phyloP scores from a whole-genome alignment of 805 yeast species.

The Priceomyces castillae region DNA sequence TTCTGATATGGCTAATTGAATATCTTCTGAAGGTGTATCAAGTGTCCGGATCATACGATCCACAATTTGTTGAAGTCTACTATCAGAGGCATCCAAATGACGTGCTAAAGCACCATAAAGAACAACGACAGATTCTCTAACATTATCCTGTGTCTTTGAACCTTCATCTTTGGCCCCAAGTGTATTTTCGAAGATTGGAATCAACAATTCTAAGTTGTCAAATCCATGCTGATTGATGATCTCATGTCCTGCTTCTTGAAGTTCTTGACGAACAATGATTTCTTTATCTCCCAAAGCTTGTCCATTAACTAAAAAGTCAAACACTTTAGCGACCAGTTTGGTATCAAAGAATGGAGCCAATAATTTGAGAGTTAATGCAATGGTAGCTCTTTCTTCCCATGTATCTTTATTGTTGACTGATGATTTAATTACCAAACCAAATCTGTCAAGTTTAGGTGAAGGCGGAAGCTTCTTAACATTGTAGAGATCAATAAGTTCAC shows the following conservation, averaged over 20 bases:
- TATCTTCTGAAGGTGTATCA: conserved; percentile 85
- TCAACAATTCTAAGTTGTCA: conserved; percentile 62
- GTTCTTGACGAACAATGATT: conserved; percentile 68
- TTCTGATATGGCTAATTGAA: conserved; percentile 82
- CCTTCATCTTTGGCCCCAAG: conserved; percentile 50
- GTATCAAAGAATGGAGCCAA: conserved; percentile 48
- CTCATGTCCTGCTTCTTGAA: conserved; percentile 85
- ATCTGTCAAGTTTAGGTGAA: conserved; percentile 72
- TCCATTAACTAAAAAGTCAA: conserved; percentile 59
- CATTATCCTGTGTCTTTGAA: conserved; percentile 51
- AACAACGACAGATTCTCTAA: conserved; percentile 79
- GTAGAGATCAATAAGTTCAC: conserved; percentile 54
- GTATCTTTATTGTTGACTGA: conserved; percentile 62
- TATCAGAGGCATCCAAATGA: conserved; percentile 67
- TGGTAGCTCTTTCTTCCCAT: conserved; percentile 85
- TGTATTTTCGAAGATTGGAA: conserved; percentile 76
- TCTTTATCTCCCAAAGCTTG: conserved; percentile 76
- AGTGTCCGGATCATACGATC: conserved; percentile 70
- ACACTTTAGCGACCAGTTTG: conserved; percentile 46
- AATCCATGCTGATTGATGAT: conserved; percentile 68
- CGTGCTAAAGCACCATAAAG: conserved; percentile 89
- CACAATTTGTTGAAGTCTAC: conserved; percentile 62
- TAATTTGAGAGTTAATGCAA: conserved; percentile 63
- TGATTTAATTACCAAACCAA: conserved; percentile 69
- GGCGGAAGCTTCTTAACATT: conserved; percentile 65